Percentiles rank a stretch among this genome's conserved stretches.
These are phyloP conservation scores for Helotiales sp. DNA, from an alignment of 2,329 filamentous ascomycete species.

Conservation along the genomic window DNA sequence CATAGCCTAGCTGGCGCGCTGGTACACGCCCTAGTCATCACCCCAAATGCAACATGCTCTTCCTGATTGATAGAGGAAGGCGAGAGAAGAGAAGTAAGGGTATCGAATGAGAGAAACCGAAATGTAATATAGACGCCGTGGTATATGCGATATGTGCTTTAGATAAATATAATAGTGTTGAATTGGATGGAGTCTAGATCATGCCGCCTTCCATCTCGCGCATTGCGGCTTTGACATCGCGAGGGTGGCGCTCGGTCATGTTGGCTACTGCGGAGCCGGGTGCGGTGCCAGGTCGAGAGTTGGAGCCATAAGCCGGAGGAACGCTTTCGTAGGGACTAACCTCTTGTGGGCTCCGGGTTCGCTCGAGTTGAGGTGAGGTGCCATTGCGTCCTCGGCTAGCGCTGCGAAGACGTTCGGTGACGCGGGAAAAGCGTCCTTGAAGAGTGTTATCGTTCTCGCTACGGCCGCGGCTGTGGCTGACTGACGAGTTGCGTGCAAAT, in stretches of 20 bases:
- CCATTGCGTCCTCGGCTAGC: constrained; percentile 55
- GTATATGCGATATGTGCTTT: constrained; percentile 13
- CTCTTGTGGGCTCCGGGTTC: constrained; percentile 28
- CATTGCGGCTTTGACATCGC: constrained; percentile 34
- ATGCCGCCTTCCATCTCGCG: constrained; percentile 35
- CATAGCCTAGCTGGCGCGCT: constrained; percentile 11
- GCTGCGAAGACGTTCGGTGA: constrained; percentile 60
- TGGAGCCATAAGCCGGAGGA: constrained; percentile 21
- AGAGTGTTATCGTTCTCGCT: constrained; percentile 54
- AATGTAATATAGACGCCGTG: constrained; percentile 15
- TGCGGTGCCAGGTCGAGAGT: constrained; percentile 11
- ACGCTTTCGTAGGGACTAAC: constrained; percentile 36
- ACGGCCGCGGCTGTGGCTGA: constrained; percentile 55
- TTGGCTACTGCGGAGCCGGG: constrained; percentile 7
- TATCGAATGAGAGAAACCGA: constrained; percentile 24
- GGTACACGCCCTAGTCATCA: constrained; percentile 7
- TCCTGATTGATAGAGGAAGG: constrained; percentile 1
- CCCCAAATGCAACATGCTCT: constrained; percentile 16
- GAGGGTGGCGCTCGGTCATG: constrained; percentile 32
- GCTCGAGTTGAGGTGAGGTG: constrained; percentile 19
- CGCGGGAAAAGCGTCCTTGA: constrained; percentile 54
- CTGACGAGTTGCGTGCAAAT: constrained; percentile 33
- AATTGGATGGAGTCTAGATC: constrained; percentile 26
- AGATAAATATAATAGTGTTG: not conserved
- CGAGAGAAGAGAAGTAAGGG: constrained; percentile 17